A percentile compares a stretch with the other conserved stretches of the same genome.
Evolutionary conservation across 2,329 filamentous ascomycete species (phyloP).

Genomic region (Beauveria medogensis): DNA sequence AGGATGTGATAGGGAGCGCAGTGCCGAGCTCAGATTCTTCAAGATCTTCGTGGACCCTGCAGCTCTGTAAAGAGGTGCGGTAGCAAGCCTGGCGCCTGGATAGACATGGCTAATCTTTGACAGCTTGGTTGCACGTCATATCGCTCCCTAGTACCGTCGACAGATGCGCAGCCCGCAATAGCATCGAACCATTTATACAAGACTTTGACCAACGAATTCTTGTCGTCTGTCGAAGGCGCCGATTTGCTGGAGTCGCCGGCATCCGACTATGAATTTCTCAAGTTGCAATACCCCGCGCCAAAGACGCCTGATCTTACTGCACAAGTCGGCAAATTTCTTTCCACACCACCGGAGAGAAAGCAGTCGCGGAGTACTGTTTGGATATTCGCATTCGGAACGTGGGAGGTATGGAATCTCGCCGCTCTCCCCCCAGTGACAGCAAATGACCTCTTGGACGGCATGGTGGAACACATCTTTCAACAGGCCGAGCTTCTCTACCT

Average conservation of each 20-base stretch:
- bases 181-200: slow-evolving; percentile 50
- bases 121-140: slow-evolving; percentile 40
- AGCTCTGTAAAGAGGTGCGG: slow-evolving; percentile 6
- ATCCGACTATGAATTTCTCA: slow-evolving; percentile 35
- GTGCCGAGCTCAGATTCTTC: not conserved
- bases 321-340: slow-evolving; percentile 40
- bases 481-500: slow-evolving; percentile 40
- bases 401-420: slow-evolving; percentile 46
- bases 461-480: slow-evolving; percentile 32
- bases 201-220: slow-evolving; percentile 26
- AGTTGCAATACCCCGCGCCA: slow-evolving; percentile 34
- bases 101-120: not conserved
- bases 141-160: slow-evolving; percentile 36
- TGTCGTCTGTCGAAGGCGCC: slow-evolving; percentile 24
- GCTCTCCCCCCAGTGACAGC: slow-evolving; percentile 34
- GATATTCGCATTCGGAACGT: slow-evolving; percentile 45
- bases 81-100: not conserved
- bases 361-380: slow-evolving; percentile 41
- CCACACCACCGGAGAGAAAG: slow-evolving; percentile 23
- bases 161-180: slow-evolving; percentile 37
- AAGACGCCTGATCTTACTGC: slow-evolving; percentile 32
- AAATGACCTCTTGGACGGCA: slow-evolving; percentile 27
- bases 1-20: slow-evolving; percentile 7
- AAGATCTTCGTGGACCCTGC: slow-evolving; percentile 1
- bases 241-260: slow-evolving; percentile 27